phyloP scores from a whole-genome alignment of 202 grass and related monocot genomes.

The Schoenoplectus tabernaemontani region DNA sequence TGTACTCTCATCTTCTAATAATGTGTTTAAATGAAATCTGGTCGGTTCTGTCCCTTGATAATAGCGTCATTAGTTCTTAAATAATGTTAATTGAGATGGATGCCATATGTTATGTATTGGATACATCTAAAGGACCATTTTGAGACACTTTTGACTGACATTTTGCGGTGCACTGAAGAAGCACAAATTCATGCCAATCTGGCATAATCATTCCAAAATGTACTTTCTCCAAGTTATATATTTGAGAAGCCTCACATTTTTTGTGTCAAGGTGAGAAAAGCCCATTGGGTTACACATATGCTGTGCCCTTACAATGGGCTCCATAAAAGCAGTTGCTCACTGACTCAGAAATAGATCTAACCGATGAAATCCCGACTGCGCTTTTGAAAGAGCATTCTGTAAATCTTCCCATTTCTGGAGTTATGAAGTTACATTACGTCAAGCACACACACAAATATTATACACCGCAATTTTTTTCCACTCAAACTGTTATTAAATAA shows the following conservation, averaged over 20 bases:
- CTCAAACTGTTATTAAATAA: neutral
- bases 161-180: neutral
- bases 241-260: neutral
- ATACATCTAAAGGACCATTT: too few relatives aligned
- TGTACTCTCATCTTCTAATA: neutral
- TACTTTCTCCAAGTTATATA: neutral
- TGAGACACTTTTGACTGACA: neutral
- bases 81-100: neutral
- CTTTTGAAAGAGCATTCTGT: neutral
- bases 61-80: neutral
- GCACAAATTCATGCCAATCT: neutral
- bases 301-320: neutral
- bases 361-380: neutral
- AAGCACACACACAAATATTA: neutral
- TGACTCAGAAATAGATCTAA: neutral
- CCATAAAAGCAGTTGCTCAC: neutral
- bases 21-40: neutral
- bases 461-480: neutral
- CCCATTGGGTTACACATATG: neutral
- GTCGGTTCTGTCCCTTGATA: neutral
- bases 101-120: neutral
- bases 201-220: too few relatives aligned
- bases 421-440: neutral
- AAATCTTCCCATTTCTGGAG: neutral
- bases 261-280: neutral